Evolutionary conservation across 2,329 filamentous ascomycete genomes (phyloP), one percentile per base, ranked within the genome.

Genomic region (Penicillium oxalicum): DNA sequence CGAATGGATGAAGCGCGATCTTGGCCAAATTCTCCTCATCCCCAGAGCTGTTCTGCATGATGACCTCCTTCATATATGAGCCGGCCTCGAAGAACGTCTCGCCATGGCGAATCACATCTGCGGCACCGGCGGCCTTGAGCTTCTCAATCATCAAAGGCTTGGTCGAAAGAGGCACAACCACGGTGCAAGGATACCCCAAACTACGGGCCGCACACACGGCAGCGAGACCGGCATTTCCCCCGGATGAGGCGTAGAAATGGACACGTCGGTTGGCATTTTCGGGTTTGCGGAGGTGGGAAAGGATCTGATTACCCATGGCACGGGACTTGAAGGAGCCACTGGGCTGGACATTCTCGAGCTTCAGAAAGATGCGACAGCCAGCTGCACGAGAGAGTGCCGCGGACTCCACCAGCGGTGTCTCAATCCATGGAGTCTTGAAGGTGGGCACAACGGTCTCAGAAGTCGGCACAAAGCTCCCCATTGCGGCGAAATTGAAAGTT

Each of bases 241-340:
- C 88, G 2, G 82, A 87, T 9, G 84, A 86, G 62, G 80, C 86
- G 73, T 88, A 93, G 77, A 93, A 91, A 72, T 87, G 86, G 13
- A 73, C 62, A 39, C 74, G 70, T 48, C 73, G 70, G 63, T 65
- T 68, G 47, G 58, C 48, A 55, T 69, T 65, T 48, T 66, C 62
- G 27, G 72, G 68, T 40, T 70, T 67, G 48, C 71, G 59, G 49
- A 75, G 65, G 57, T 72, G 66, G 2, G 75, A 73, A 45, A 83
- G 75, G 65, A 89, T 83, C 64, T 87, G 78, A 67, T 87, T 80
- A 43, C 87, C 87, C 52, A 91, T 81, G 28, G 86, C 87, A 56
- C 70, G 79, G 40, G 87, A 91, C 69, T 94, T 93, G 81, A 94
- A 95, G 35, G 87, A 91, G 54, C 87, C 87, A 24, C 85, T 86